Base-by-base conservation (phyloP, 129 eudicot genomes). In the Flaveria trinervia region DNA sequence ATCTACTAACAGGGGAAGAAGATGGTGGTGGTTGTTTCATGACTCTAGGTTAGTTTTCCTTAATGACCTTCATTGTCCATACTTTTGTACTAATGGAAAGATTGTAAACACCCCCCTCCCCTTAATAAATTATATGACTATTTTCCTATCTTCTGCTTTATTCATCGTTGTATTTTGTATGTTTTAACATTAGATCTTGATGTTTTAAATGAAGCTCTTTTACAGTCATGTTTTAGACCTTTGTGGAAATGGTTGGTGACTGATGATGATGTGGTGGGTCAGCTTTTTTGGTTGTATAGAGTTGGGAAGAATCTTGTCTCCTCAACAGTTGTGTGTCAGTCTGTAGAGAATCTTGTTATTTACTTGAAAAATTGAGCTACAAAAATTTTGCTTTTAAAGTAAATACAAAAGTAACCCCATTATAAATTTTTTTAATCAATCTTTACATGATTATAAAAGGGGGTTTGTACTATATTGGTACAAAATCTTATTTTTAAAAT, bases 1-100 rank as follows among this genome's bases (percentile, higher is more conserved):
- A 84, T 82, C 83, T 80, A 20, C 83, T 73, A 72, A 71, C 72
- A 70, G 82, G 77, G 86, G 82, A 67, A 62, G 77, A 56, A 80
- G 81, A 72, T 39, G 77, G 79, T 66, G 82, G 83, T 77, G 78
- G 80, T 78, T 45, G 50, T 73, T 61, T 51, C 39, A 56, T 85
- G 80, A 78, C 72, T 77, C 3, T 80, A 79, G 80, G 73, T 66
- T 51, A 61, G 39, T 57, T 62, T 45, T 61, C 67, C 26, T 22
- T 70, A 65, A 28, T 72, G 84, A 71, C 71, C 76, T 65, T 55
- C 65, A 36, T 44, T 83, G 85, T 86, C 83, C 72, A 82, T 85
- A 79, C 68, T 51, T 71, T 20, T 77, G 89, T 85, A 82, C 80
- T 82, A 82, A 64, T 66, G 83, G 81, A 79, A 60, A 74, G 76